Base-by-base conservation (phyloP, 2,329 filamentous ascomycete genomes). In the Pestalotiopsis sp. region DNA sequence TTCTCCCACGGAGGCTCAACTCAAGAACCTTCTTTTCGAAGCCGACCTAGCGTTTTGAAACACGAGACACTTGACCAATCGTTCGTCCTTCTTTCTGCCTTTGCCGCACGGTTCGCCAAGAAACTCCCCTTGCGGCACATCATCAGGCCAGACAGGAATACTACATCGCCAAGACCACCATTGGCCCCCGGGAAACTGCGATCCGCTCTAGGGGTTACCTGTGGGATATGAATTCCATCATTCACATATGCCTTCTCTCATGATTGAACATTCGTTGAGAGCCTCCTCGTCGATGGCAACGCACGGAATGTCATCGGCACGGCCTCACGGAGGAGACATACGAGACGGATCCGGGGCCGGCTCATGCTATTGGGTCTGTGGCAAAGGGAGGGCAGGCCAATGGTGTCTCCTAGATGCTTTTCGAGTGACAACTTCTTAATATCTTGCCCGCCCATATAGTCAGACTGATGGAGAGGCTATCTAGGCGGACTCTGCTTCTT, bases 141-240 rank as follows among this genome's bases (percentile, higher is more conserved):
- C 65, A 67, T 67, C 65, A 67, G 65, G 65, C 65, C 65, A 67
- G 41, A 67, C 65, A 45, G 17, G 17, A 58, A 12, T 66, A 56
- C 36, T 36, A 66, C 64, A 65, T 17, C 27, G 52, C 64, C 64
- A 58, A 66, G 64, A 61, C 52, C 39, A 49, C 23, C 11, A 36
- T 66, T 57, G 41, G 7, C 5, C 25, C 27, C 49, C 63, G 63
- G 63, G 38, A 20, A 11, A 36, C 14, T 3, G 4, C 49, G 20
- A 66, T 66, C 63, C 63, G 63, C 39, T 20, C 14, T 49, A 1
- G n/a, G n/a, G 41, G 23, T n/a, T 45, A 31, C 11, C 11, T 2
- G 59, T 20, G 12, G 27, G 14, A 64, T 45, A 64, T 27, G 4
- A 14, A 12, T 64, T 20, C 25, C 25, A 6, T 64, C 62, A 64